phyloP scores from a whole-genome alignment of 1,139 yeast genomes.

The Blastobotrys ciferrii region DNA sequence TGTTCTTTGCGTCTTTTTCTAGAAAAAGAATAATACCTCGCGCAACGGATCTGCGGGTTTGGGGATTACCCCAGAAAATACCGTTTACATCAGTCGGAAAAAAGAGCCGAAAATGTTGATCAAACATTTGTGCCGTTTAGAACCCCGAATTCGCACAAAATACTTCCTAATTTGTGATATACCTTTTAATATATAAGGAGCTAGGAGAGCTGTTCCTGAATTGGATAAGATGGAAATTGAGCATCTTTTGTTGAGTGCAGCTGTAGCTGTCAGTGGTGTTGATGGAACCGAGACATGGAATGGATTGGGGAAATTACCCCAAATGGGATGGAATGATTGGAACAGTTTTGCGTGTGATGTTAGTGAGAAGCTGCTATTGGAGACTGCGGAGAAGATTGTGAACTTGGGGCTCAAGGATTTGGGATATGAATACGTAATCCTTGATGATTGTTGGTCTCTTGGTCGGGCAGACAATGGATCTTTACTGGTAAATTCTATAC shows the following conservation, averaged over 20 bases:
- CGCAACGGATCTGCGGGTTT: too few relatives aligned
- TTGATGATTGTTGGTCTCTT: conserved; percentile 35
- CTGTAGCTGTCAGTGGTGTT: not conserved
- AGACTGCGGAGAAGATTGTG: conserved; percentile 28
- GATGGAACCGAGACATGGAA: conserved; percentile 22
- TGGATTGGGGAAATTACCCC: conserved; percentile 33
- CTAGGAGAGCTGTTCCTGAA: too few relatives aligned
- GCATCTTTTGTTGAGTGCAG: not conserved
- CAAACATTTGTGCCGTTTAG: too few relatives aligned
- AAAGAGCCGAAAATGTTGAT: too few relatives aligned
- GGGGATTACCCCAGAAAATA: too few relatives aligned
- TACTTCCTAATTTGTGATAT: too few relatives aligned
- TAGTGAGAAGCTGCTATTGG: conserved; percentile 27
- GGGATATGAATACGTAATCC: conserved; percentile 34
- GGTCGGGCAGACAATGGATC: conserved; percentile 22
- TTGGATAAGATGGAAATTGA: not conserved
- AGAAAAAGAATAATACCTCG: too few relatives aligned
- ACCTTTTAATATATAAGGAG: too few relatives aligned
- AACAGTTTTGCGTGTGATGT: conserved; percentile 34
- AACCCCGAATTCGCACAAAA: too few relatives aligned
- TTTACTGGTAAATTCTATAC: conserved; percentile 24
- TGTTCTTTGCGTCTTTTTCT: too few relatives aligned
- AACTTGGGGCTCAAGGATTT: conserved; percentile 30
- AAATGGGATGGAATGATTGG: conserved; percentile 38
- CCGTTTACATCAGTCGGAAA: too few relatives aligned